Percentiles rank a stretch among this genome's conserved stretches.
These are phyloP conservation scores for Gypsophila paniculata DNA, from an alignment of 179 eudicot genomes.

Conservation along the genomic window DNA sequence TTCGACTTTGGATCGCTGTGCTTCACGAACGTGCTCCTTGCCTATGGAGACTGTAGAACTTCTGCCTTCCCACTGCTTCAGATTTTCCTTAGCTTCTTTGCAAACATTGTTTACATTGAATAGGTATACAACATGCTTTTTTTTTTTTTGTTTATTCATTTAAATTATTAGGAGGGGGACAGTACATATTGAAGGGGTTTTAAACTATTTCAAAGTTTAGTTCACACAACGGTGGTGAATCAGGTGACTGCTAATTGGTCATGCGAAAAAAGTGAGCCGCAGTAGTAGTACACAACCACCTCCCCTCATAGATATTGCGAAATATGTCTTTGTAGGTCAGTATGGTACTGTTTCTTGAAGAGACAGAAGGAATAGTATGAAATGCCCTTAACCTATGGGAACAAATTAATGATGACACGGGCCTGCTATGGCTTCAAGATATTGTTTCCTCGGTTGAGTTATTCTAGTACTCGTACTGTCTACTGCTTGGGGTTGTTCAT, in stretches of 20 bases:
- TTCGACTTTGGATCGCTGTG: slow-evolving; percentile 87
- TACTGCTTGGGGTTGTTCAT: slow-evolving; percentile 7
- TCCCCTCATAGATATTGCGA: too few species aligned
- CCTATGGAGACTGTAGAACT: slow-evolving; percentile 95
- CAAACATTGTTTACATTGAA: slow-evolving; percentile 73
- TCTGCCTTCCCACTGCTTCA: slow-evolving; percentile 92
- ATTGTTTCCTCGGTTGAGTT: slow-evolving; percentile 1
- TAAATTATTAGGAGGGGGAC: too few species aligned
- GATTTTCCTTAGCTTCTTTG: slow-evolving; percentile 87
- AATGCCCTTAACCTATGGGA: not conserved
- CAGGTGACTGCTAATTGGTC: too few species aligned
- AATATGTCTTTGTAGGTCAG: not conserved
- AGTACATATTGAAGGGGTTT: too few species aligned
- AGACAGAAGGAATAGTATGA: not conserved
- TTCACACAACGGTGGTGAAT: too few species aligned
- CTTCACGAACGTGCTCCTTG: slow-evolving; percentile 90
- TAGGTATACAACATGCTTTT: slow-evolving; percentile 41
- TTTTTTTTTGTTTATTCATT: not conserved
- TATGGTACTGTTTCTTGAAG: not conserved
- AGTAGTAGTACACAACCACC: too few species aligned
- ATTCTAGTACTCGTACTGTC: not conserved
- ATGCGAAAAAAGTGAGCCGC: too few species aligned
- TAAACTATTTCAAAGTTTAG: too few species aligned
- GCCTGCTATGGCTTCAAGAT: not conserved
- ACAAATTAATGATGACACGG: not conserved